Evolutionary conservation across 352 stramenopile species (phyloP).

Genomic region (Pythium myriotylum): DNA sequence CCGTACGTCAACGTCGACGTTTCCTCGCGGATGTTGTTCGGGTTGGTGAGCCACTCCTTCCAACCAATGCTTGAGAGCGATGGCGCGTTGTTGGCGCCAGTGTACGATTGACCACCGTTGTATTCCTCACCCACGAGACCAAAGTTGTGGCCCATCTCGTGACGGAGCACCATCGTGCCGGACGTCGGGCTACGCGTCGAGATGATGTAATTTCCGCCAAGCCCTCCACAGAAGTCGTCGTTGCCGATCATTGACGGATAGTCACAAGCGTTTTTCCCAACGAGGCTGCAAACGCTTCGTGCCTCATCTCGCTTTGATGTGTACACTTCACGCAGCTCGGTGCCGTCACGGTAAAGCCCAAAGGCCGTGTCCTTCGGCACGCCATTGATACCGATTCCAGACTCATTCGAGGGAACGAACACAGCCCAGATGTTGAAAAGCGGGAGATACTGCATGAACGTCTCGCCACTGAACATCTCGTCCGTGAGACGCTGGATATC

Average conservation of each 20-base stretch:
- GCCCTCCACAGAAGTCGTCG: too few relatives aligned
- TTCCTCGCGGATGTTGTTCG: not conserved
- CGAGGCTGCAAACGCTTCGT: too few relatives aligned
- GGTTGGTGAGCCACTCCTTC: not conserved
- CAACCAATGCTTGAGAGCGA: not conserved
- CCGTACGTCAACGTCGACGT: not conserved
- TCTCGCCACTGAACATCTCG: conserved; percentile 36
- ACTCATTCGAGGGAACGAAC: conserved; percentile 26
- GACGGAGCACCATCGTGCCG: too few relatives aligned
- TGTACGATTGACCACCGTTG: too few relatives aligned
- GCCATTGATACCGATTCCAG: conserved; percentile 29
- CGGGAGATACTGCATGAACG: conserved; percentile 33
- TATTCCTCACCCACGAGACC: too few relatives aligned
- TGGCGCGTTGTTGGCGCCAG: not conserved
- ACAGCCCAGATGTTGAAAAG: conserved; percentile 39
- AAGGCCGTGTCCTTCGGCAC: conserved; percentile 29
- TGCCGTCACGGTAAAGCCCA: conserved; percentile 28
- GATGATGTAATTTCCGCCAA: too few relatives aligned
- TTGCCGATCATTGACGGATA: too few relatives aligned
- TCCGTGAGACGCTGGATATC: conserved; percentile 35
- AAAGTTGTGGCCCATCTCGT: too few relatives aligned
- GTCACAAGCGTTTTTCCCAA: too few relatives aligned
- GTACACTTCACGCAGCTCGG: conserved; percentile 7
- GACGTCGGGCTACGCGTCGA: too few relatives aligned
- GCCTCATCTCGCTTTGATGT: too few relatives aligned